phyloP scores from a whole-genome alignment of 2,329 filamentous ascomycete species.

The Ophiosphaerella narmari region DNA sequence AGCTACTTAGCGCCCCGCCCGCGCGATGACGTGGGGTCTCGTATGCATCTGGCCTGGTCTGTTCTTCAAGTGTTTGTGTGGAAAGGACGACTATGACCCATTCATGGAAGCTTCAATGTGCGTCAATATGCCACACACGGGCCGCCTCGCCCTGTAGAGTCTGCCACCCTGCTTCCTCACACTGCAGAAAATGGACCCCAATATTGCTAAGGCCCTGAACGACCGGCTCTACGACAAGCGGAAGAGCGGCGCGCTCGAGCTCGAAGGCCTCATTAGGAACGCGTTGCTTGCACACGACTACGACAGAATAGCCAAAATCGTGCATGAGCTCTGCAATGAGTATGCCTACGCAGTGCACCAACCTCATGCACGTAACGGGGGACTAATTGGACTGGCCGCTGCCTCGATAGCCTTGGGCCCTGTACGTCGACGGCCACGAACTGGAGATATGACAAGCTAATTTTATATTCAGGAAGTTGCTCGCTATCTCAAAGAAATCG shows the following conservation, averaged over 20 bases:
- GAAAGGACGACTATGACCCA: not conserved
- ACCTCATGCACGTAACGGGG: constrained; percentile 93
- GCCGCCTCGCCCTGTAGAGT: constrained; percentile 27
- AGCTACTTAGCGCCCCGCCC: too few relatives aligned
- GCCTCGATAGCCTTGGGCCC: constrained; percentile 93
- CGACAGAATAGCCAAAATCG: constrained; percentile 79
- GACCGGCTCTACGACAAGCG: constrained; percentile 99
- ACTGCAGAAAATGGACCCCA: constrained; percentile 72
- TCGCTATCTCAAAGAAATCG: constrained; percentile 88
- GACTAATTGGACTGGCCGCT: constrained; percentile 91
- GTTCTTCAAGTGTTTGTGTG: too few relatives aligned
- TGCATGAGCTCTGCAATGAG: constrained; percentile 95
- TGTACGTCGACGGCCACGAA: constrained; percentile 59
- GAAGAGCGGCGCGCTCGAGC: constrained; percentile 92
- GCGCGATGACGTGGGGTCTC: too few relatives aligned
- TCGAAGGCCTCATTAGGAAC: constrained; percentile 89
- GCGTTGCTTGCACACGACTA: constrained; percentile 77
- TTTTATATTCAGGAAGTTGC: constrained; percentile 73
- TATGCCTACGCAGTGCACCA: constrained; percentile 98
- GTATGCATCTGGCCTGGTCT: too few relatives aligned
- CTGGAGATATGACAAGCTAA: constrained; percentile 7
- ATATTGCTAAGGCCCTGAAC: constrained; percentile 87
- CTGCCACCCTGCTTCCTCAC: constrained; percentile 9
- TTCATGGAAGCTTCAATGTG: not conserved
- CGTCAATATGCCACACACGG: too few relatives aligned